Evolutionary conservation across 345 rosid genomes (phyloP).

Genomic region (Hibiscus tridactylites): DNA sequence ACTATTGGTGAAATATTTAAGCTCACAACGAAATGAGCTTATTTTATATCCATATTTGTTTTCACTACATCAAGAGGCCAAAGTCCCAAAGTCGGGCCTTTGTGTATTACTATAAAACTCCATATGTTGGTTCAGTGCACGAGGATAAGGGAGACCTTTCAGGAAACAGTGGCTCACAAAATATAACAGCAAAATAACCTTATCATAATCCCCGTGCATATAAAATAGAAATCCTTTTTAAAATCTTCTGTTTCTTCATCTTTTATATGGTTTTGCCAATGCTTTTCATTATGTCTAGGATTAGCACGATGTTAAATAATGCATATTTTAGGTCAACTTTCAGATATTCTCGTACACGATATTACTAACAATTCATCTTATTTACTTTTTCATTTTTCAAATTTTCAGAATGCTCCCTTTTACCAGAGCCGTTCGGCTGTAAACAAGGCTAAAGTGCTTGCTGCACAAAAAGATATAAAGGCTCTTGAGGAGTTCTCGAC

Average conservation of each 20-base stretch:
- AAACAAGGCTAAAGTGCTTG: constrained; percentile 39
- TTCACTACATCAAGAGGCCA: background rate
- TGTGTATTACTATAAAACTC: background rate
- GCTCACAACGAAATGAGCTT: background rate
- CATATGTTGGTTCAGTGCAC: background rate
- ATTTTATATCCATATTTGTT: background rate
- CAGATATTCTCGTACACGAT: background rate
- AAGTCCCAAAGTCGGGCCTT: background rate
- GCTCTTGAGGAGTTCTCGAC: constrained; percentile 39
- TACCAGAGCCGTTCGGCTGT: constrained; percentile 29
- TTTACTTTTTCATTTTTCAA: background rate
- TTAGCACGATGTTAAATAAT: background rate
- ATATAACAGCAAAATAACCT: background rate
- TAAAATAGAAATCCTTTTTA: background rate
- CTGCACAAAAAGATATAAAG: constrained; percentile 38
- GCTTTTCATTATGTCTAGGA: background rate
- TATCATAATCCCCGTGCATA: background rate
- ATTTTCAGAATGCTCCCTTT: constrained; percentile 40
- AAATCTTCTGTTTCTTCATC: background rate
- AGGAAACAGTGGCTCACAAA: background rate
- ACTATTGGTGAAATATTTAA: background rate
- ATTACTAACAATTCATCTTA: background rate
- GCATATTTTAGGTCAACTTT: too few species aligned
- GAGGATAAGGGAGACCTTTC: background rate
- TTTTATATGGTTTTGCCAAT: background rate